Conservation (phyloP, 768 basidiomycete species). For the Neoboletus magnificus region DNA sequence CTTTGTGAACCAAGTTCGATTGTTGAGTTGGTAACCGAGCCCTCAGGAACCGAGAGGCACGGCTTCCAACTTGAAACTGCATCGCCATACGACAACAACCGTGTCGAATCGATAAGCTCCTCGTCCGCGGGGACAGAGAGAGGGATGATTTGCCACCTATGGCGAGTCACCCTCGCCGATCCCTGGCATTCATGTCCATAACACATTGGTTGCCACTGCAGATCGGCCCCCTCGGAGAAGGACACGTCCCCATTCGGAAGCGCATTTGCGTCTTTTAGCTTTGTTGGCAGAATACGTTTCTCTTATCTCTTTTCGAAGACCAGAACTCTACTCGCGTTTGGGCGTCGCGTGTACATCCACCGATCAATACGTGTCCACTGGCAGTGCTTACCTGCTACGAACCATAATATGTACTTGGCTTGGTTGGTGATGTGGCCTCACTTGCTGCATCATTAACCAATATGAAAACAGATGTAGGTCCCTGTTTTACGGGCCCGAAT, state of each 20-base stretch:
- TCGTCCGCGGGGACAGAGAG: conserved; percentile 1
- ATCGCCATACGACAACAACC: background rate
- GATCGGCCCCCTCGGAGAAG: background rate
- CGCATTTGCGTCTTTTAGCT: background rate
- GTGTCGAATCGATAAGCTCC: background rate
- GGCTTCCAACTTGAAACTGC: background rate
- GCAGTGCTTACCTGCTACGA: background rate
- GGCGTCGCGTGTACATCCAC: background rate
- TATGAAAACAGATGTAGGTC: background rate
- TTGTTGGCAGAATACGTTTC: background rate
- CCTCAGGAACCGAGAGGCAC: conserved; percentile 5
- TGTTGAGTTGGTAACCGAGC: background rate
- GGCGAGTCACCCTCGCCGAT: background rate
- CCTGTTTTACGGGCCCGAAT: background rate
- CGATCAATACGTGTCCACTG: background rate
- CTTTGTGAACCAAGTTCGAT: background rate
- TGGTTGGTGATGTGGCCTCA: background rate
- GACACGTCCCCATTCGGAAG: background rate
- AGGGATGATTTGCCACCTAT: background rate
- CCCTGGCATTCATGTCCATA: background rate
- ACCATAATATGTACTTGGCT: background rate
- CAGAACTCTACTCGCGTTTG: background rate
- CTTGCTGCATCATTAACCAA: background rate
- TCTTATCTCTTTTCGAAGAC: background rate
- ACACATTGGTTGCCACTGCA: background rate